Percentiles rank a stretch among this genome's conserved stretches.
phyloP scores from a whole-genome alignment of 1,284 basidiomycete species.

The Trichosporon faecale region DNA sequence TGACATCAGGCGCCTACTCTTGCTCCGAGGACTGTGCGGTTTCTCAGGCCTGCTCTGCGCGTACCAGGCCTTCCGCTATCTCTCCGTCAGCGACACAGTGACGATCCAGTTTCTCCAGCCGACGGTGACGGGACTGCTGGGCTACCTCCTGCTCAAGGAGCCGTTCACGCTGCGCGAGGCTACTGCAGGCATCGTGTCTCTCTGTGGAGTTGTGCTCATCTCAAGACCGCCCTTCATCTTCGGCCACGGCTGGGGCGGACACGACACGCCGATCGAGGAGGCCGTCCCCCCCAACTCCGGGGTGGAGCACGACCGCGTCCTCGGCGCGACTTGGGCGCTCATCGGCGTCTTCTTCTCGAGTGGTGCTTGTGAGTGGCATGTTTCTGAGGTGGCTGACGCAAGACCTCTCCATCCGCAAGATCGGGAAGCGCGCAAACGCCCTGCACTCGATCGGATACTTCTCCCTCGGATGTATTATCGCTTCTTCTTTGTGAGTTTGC shows the following conservation, averaged over 20 bases:
- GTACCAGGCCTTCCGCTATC: constrained; percentile 67
- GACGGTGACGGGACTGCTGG: constrained; percentile 65
- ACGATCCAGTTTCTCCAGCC: constrained; percentile 74
- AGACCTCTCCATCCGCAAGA: constrained; percentile 67
- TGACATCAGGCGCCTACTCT: constrained; percentile 61
- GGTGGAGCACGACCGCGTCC: constrained; percentile 23
- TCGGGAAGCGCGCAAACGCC: constrained; percentile 69
- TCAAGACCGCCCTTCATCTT: constrained; percentile 62
- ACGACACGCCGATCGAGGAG: constrained; percentile 23
- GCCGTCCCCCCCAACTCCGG: constrained; percentile 10
- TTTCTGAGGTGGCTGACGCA: not conserved
- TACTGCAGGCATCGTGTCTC: constrained; percentile 62
- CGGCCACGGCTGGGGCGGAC: constrained; percentile 44
- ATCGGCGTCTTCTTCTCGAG: constrained; percentile 38
- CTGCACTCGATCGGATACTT: constrained; percentile 70
- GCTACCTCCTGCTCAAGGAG: constrained; percentile 66
- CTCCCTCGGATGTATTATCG: constrained; percentile 62
- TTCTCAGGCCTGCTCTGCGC: constrained; percentile 47
- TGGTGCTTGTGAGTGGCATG: constrained; percentile 42
- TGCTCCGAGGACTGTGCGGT: constrained; percentile 63
- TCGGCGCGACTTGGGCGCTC: constrained; percentile 43
- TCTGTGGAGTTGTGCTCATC: constrained; percentile 64
- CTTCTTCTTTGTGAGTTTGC: constrained; percentile 54
- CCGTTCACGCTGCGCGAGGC: constrained; percentile 61
- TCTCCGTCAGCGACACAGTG: constrained; percentile 70